These are phyloP conservation scores for Seiridium cupressi DNA, from an alignment of 2,329 filamentous ascomycete species.

Conservation along the genomic window DNA sequence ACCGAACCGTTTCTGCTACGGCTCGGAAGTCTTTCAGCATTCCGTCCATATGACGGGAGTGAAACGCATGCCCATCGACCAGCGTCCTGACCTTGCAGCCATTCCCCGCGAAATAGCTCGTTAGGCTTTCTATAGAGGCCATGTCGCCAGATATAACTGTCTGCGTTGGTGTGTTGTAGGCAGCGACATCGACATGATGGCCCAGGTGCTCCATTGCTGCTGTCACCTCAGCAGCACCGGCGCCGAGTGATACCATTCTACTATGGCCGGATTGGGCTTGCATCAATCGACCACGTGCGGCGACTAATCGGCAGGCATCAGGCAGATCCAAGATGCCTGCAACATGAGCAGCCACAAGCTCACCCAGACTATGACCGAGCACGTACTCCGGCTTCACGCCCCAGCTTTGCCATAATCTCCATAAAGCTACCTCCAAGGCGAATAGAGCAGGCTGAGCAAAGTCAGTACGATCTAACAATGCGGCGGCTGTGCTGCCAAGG, in stretches of 20 bases:
- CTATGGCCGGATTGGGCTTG: constrained; percentile 15
- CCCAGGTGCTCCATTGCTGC: constrained; percentile 16
- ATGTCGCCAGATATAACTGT: constrained; percentile 25
- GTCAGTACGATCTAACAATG: constrained; percentile 25
- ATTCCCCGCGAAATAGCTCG: constrained; percentile 13
- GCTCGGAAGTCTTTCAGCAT: constrained; percentile 21
- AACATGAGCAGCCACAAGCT: constrained; percentile 28
- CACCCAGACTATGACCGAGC: constrained; percentile 28
- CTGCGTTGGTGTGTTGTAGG: constrained; percentile 23
- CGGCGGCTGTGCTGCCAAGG: constrained; percentile 15
- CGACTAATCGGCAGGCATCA: constrained; percentile 30
- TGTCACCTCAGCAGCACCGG: constrained; percentile 19
- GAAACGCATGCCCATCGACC: constrained; percentile 22
- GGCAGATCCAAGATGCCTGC: constrained; percentile 28
- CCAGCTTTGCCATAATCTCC: constrained; percentile 27
- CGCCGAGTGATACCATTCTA: constrained; percentile 27
- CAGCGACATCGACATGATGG: constrained; percentile 19
- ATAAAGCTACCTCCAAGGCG: constrained; percentile 29
- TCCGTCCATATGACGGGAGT: constrained; percentile 23
- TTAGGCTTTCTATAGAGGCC: constrained; percentile 16
- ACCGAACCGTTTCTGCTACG: constrained; percentile 19
- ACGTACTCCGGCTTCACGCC: constrained; percentile 27
- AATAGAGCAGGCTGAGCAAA: constrained; percentile 32
- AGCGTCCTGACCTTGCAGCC: constrained; percentile 19
- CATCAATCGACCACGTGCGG: constrained; percentile 29